Base-by-base conservation (phyloP, 768 basidiomycete genomes). In the Boletus reticuloceps region DNA sequence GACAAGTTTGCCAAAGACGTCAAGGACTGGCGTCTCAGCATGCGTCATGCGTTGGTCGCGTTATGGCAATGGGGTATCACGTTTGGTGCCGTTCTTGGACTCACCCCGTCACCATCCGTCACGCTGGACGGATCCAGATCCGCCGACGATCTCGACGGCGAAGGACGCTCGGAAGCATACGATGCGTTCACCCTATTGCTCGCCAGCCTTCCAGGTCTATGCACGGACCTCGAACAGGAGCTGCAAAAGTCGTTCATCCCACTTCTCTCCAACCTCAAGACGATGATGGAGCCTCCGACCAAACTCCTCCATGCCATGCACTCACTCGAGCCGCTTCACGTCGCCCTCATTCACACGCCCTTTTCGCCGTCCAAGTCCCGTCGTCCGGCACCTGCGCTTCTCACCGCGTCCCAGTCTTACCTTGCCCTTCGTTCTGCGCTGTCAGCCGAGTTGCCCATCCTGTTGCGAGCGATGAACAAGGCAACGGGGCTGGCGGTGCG, bases 391-490 rank as follows among this genome's bases (percentile, higher is more conserved):
- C 74, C 82, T 0, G 69, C 84, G 5, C 80, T 93, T 12, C 75
- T 89, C 20, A 83, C 86, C 22, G 88, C 89, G 7, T 90, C 88
- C 1, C 81, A 83, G 41, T 85, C 87, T 47, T 94, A 91, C 67
- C 75, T 90, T 20, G 90, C 89, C 0, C 77, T 94, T 6, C 80
- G 88, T 6, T 86, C 80, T 0, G 87, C 91, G 58, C 78, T 94
- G 7, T 79, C 79, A 0, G 74, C 78, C 0, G 91, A 94, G 58
- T 78, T 94, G 5, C 91, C 91, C 1, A 65, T 72, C 1, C 86
- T 88, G 62, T 69, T 91, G 17, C 58, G 56, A 6, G 73, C 85
- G 17, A 69, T 91, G 53, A 79, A 88, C 56, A 72, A 71, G n/a
- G 89, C 88, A 17, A 75, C 89, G 36, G 75, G 74, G 0, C 66